These are phyloP conservation scores for Smallanthus sonchifolius DNA, from an alignment of 129 eudicot genomes.

Conservation along the genomic window DNA sequence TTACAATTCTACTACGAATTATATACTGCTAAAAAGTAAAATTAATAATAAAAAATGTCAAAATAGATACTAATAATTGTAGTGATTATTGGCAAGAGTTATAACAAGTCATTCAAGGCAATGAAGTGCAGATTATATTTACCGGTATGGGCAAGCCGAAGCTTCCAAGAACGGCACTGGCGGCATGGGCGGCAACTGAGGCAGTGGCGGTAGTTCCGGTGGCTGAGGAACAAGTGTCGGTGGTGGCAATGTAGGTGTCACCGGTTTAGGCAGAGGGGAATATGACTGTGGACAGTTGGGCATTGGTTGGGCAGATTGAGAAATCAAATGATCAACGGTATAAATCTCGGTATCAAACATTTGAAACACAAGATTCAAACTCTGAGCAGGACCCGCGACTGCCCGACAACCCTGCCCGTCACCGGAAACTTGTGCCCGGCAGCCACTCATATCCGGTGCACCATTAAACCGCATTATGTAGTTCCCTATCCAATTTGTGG, in stretches of 20 bases:
- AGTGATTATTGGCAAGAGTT: no score
- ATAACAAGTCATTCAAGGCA: not conserved
- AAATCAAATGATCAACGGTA: slow-evolving; percentile 58
- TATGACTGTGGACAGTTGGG: slow-evolving; percentile 59
- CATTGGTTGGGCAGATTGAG: slow-evolving; percentile 89
- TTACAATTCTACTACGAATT: no score
- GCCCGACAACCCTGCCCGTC: slow-evolving; percentile 65
- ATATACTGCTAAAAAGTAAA: no score
- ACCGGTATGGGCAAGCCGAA: slow-evolving; percentile 78
- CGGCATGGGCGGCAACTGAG: slow-evolving; percentile 56
- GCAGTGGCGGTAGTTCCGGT: slow-evolving; percentile 37
- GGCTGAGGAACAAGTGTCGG: slow-evolving; percentile 32
- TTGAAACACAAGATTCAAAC: slow-evolving; percentile 52
- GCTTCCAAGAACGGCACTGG: slow-evolving; percentile 63
- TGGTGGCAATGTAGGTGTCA: slow-evolving; percentile 33
- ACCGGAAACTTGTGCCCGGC: slow-evolving; percentile 49
- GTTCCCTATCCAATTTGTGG: slow-evolving; percentile 67
- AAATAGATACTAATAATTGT: no score
- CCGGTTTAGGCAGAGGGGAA: slow-evolving; percentile 27
- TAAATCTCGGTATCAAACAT: slow-evolving; percentile 64
- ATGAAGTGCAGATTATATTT: slow-evolving; percentile 15
- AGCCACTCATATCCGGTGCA: slow-evolving; percentile 56
- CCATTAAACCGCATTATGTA: slow-evolving; percentile 75
- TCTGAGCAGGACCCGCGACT: slow-evolving; percentile 59
- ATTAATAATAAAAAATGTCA: no score